Percentiles rank a stretch among this genome's conserved stretches.
phyloP scores from a whole-genome alignment of 2,329 filamentous ascomycete species.

The Fusarium begoniae region DNA sequence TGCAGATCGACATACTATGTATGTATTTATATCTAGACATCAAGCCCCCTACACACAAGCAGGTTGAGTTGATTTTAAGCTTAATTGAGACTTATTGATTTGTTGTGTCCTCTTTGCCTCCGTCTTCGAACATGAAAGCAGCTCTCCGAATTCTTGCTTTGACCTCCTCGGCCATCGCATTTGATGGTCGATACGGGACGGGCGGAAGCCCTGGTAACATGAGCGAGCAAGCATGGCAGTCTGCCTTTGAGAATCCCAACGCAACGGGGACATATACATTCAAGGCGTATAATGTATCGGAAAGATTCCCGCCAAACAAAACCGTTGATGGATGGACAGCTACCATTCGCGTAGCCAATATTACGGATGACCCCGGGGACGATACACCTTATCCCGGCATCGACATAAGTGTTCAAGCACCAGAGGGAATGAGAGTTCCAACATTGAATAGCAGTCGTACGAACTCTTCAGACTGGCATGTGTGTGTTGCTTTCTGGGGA shows the following conservation, averaged over 20 bases:
- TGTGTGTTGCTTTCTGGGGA: constrained; percentile 2
- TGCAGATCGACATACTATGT: neutral
- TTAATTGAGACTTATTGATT: neutral
- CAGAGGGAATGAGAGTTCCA: constrained; percentile 6
- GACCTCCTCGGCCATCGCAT: neutral
- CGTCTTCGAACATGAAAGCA: neutral
- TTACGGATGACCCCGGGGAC: constrained; percentile 5
- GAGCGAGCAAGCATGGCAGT: constrained; percentile 10
- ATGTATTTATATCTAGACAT: neutral
- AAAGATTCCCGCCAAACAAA: constrained; percentile 6
- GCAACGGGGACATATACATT: constrained; percentile 11
- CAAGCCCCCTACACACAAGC: neutral
- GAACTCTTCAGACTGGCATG: constrained; percentile 9
- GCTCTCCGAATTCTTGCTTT: neutral
- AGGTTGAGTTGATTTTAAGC: neutral
- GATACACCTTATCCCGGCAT: constrained; percentile 5
- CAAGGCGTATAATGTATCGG: constrained; percentile 13
- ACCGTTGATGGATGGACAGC: constrained; percentile 3
- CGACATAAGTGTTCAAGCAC: constrained; percentile 15
- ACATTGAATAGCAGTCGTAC: neutral
- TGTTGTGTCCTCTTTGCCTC: neutral
- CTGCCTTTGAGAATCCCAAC: constrained; percentile 15
- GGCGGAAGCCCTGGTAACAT: neutral
- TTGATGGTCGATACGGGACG: neutral
- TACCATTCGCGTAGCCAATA: constrained; percentile 20